Conservation (phyloP, 1,284 basidiomycete species). For the Marasmius sp. region DNA sequence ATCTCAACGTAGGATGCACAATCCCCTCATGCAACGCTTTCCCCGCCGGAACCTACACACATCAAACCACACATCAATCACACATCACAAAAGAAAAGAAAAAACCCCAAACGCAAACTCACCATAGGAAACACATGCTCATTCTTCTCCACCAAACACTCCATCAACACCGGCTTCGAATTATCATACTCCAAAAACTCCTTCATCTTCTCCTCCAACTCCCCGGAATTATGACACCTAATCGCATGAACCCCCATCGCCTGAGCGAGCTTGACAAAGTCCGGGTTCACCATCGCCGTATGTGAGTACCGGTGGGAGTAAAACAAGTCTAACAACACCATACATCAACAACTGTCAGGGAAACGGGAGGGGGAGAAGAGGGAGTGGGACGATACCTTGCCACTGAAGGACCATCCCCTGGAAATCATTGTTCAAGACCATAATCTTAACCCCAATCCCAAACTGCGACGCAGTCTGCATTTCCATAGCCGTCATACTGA, state of each 20-base stretch:
- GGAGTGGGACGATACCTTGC: slow-evolving; percentile 64
- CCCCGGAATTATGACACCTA: slow-evolving; percentile 67
- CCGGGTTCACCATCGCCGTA: slow-evolving; percentile 92
- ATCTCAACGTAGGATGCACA: slow-evolving; percentile 52
- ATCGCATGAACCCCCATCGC: slow-evolving; percentile 93
- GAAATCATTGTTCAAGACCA: slow-evolving; percentile 92
- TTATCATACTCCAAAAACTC: slow-evolving; percentile 97
- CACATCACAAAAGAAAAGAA: slow-evolving; percentile 10
- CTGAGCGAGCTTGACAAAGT: slow-evolving; percentile 87
- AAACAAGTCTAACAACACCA: slow-evolving; percentile 88
- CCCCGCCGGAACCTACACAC: slow-evolving; percentile 58
- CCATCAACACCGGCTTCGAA: slow-evolving; percentile 85
- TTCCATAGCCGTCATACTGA: slow-evolving; percentile 99
- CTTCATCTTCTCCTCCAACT: slow-evolving; percentile 94
- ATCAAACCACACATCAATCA: slow-evolving; percentile 17
- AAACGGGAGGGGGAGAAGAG: slow-evolving; percentile 2
- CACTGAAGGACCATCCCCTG: slow-evolving; percentile 99
- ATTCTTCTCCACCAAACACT: slow-evolving; percentile 83
- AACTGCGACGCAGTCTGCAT: slow-evolving; percentile 91
- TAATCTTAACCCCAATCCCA: slow-evolving; percentile 91
- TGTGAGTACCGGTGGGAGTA: slow-evolving; percentile 95
- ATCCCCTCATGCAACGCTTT: slow-evolving; percentile 91
- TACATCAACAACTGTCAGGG: slow-evolving; percentile 8
- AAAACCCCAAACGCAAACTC: background rate
- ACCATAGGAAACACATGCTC: slow-evolving; percentile 98